Evolutionary conservation across 257 asterid species (phyloP).

Genomic region (Echium plantagineum): DNA sequence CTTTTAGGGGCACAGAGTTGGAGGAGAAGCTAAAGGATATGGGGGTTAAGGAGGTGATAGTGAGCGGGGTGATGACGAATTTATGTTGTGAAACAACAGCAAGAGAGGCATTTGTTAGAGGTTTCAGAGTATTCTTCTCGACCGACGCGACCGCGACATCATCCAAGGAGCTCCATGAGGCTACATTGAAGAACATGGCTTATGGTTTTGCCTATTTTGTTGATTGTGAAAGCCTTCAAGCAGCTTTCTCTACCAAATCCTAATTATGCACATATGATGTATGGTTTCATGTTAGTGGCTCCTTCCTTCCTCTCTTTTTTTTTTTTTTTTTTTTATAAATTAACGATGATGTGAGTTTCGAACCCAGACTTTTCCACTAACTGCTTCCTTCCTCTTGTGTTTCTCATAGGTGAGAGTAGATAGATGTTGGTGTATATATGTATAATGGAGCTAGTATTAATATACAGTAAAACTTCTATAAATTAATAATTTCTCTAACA

Average conservation of each 20-base stretch:
- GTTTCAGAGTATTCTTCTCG: slow-evolving; percentile 62
- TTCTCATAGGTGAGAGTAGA: too few species aligned
- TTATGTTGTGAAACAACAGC: slow-evolving; percentile 74
- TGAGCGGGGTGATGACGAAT: slow-evolving; percentile 72
- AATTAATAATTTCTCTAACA: too few species aligned
- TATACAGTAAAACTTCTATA: too few species aligned
- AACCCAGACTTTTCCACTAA: too few species aligned
- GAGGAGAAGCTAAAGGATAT: slow-evolving; percentile 45
- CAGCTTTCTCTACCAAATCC: slow-evolving; percentile 25
- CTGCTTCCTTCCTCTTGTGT: too few species aligned
- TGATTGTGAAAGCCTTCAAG: slow-evolving; percentile 32
- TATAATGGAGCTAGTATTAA: too few species aligned
- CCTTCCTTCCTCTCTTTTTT: too few species aligned
- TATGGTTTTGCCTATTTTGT: slow-evolving; percentile 65
- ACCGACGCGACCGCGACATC: slow-evolving; percentile 66
- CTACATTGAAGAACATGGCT: slow-evolving; percentile 67
- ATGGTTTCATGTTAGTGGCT: background rate
- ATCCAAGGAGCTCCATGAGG: slow-evolving; percentile 51
- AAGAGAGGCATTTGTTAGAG: slow-evolving; percentile 63
- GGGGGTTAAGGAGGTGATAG: slow-evolving; percentile 62
- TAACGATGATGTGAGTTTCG: too few species aligned
- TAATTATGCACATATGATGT: background rate
- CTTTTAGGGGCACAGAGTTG: slow-evolving; percentile 50
- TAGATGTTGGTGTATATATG: too few species aligned
- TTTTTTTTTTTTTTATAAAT: too few species aligned